Conservation (phyloP, 2,329 filamentous ascomycete genomes). For the Nothophoma quercina region DNA sequence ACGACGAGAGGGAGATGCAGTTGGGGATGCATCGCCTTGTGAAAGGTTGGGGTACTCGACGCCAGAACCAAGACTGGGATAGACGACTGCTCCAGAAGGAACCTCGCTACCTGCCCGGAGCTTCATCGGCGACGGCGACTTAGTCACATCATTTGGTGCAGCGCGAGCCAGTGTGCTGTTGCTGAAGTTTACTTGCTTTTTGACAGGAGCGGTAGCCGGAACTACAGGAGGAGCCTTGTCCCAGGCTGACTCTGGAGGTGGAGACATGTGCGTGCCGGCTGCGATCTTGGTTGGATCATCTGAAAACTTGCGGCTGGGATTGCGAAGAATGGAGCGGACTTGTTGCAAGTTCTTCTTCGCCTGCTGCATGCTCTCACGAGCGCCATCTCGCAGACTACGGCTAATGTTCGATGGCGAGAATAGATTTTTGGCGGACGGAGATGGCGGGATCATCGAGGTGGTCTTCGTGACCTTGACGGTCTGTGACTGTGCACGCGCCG, state of each 20-base stretch:
- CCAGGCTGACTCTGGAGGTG: conserved; percentile 46
- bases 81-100: conserved; percentile 41
- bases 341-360: conserved; percentile 58
- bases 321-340: conserved; percentile 71
- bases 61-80: conserved; percentile 36
- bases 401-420: conserved; percentile 43
- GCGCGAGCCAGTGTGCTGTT: conserved; percentile 66
- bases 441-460: conserved; percentile 63
- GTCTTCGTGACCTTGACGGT: conserved; percentile 59
- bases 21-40: conserved; percentile 31
- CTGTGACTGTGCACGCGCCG: conserved; percentile 63
- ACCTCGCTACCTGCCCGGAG: conserved; percentile 45
- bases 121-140: conserved; percentile 48
- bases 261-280: conserved; percentile 65
- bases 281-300: conserved; percentile 66
- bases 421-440: conserved; percentile 62
- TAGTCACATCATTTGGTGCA: conserved; percentile 40
- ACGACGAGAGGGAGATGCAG: conserved; percentile 42
- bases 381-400: conserved; percentile 47
- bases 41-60: conserved; percentile 51
- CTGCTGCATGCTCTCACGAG: conserved; percentile 47
- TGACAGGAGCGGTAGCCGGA: conserved; percentile 72
- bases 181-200: conserved; percentile 84
- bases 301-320: conserved; percentile 66
- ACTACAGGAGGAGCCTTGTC: conserved; percentile 62